Evolutionary conservation across 1,284 basidiomycete genomes (phyloP).

Genomic region (Singerocomus inundabilis): DNA sequence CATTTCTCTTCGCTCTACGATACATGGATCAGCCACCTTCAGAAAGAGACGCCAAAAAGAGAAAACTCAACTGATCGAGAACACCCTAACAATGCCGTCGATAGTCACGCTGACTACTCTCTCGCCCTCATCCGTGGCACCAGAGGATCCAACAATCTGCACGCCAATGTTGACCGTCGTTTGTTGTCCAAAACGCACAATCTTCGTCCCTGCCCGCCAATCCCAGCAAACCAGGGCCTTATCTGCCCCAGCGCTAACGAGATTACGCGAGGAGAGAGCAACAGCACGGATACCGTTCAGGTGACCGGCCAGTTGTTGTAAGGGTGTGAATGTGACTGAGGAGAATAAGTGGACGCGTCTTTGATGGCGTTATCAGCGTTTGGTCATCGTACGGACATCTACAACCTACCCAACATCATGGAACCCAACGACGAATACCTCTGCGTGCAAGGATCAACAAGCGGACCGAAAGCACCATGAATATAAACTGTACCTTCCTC

Average conservation of each 20-base stretch:
- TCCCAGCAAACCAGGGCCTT: conserved; percentile 93
- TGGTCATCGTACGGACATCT: not conserved
- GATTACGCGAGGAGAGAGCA: conserved; percentile 79
- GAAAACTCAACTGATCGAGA: conserved; percentile 72
- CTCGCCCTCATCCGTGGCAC: conserved; percentile 60
- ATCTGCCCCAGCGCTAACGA: conserved; percentile 86
- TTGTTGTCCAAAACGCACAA: conserved; percentile 90
- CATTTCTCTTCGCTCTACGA: conserved; percentile 75
- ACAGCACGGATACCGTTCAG: conserved; percentile 83
- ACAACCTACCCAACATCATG: conserved; percentile 80
- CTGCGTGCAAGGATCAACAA: conserved; percentile 34
- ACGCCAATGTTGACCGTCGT: conserved; percentile 91
- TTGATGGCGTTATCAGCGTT: conserved; percentile 9
- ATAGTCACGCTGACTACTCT: conserved; percentile 87
- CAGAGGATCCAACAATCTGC: conserved; percentile 63
- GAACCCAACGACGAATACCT: conserved; percentile 89
- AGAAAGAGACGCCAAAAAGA: not conserved
- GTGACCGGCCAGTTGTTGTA: conserved; percentile 83
- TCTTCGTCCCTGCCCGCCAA: conserved; percentile 81
- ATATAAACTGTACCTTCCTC: conserved; percentile 58
- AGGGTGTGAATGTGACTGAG: conserved; percentile 72
- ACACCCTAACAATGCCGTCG: conserved; percentile 87
- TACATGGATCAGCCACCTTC: conserved; percentile 6
- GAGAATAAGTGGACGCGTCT: conserved; percentile 83
- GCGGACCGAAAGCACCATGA: not conserved